A percentile compares a stretch with the other conserved stretches of the same genome.
Evolutionary conservation across 2,329 filamentous ascomycete species (phyloP).

Genomic region (Capronia americana): DNA sequence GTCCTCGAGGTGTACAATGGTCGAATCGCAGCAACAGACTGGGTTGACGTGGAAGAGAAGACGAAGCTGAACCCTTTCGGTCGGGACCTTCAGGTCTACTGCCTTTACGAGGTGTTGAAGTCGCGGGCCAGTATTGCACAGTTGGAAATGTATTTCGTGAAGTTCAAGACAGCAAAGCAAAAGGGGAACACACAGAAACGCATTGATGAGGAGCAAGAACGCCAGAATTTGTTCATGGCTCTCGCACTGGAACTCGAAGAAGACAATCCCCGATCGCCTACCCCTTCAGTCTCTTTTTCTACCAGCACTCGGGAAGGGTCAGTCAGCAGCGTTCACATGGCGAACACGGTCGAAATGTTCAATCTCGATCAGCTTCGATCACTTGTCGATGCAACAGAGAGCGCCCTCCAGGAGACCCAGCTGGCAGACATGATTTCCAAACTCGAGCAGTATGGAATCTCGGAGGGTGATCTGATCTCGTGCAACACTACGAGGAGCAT

Average conservation of each 20-base stretch:
- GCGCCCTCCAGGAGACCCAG: constrained; percentile 8
- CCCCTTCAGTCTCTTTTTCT: background rate
- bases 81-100: constrained; percentile 34
- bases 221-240: constrained; percentile 32
- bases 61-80: constrained; percentile 32
- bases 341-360: background rate
- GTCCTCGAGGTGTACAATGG: constrained; percentile 20
- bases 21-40: constrained; percentile 26
- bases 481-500: background rate
- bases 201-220: constrained; percentile 33
- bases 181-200: constrained; percentile 33
- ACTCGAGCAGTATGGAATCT: constrained; percentile 1
- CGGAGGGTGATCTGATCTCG: background rate
- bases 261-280: background rate
- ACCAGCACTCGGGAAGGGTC: constrained; percentile 1
- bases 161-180: constrained; percentile 26
- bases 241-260: constrained; percentile 35
- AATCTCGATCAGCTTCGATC: background rate
- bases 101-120: constrained; percentile 33
- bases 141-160: constrained; percentile 20
- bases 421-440: background rate
- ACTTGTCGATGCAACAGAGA: background rate
- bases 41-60: constrained; percentile 12
- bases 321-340: background rate
- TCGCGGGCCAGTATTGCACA: constrained; percentile 21